A percentile compares a stretch with the other conserved stretches of the same genome.
phyloP scores from a whole-genome alignment of 345 rosid species.

The Streptanthus diversifolius region DNA sequence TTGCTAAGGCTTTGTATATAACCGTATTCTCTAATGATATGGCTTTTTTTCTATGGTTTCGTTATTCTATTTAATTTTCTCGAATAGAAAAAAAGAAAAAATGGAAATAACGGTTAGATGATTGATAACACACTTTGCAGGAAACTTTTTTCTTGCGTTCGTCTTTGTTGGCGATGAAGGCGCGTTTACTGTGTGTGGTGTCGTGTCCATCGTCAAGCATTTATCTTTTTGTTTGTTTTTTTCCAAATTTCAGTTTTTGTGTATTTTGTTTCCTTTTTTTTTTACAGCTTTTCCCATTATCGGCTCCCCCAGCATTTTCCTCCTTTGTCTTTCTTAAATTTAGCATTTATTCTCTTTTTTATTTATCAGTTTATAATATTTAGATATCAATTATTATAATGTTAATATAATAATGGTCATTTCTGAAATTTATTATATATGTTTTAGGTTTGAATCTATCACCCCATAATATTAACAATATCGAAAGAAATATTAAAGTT shows the following conservation, averaged over 20 bases:
- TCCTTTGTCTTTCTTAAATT: background rate
- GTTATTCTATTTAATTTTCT: background rate
- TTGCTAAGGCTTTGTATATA: no score
- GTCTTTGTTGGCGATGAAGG: background rate
- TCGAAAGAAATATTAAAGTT: no score
- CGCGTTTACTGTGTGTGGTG: conserved; percentile 2
- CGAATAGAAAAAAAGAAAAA: background rate
- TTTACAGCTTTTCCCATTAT: background rate
- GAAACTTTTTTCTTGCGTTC: conserved; percentile 5
- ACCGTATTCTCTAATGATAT: no score
- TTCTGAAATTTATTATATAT: no score
- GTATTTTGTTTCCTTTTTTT: background rate
- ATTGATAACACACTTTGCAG: conserved; percentile 1
- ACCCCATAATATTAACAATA: no score
- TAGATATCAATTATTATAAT: background rate
- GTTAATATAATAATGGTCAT: no score
- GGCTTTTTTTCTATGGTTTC: no score
- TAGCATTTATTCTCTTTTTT: background rate
- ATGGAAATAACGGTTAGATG: background rate
- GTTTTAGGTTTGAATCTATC: no score
- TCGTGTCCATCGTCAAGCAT: background rate
- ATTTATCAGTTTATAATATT: background rate
- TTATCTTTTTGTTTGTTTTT: background rate
- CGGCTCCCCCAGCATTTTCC: background rate
- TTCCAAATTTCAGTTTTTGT: background rate